phyloP scores from a whole-genome alignment of 371 early-diverging fungal genomes.

The Mortierella sp. region DNA sequence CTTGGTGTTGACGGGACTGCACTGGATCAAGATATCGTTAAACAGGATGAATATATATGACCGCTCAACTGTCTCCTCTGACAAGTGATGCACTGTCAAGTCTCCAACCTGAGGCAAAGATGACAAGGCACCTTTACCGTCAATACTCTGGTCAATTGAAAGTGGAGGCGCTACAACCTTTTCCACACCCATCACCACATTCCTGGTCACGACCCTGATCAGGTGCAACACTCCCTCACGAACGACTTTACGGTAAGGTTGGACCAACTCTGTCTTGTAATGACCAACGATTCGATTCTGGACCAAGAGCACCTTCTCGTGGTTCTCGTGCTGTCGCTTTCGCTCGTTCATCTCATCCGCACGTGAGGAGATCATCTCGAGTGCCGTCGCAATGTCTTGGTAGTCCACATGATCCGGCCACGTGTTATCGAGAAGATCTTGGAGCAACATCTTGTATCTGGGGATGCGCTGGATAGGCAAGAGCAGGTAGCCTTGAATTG shows the following conservation, averaged over 20 bases:
- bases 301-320: slow-evolving; percentile 60
- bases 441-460: slow-evolving; percentile 81
- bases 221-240: slow-evolving; percentile 60
- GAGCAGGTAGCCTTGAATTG: slow-evolving; percentile 80
- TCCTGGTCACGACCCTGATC: slow-evolving; percentile 43
- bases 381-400: slow-evolving; percentile 63
- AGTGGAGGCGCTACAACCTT: neutral
- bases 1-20: slow-evolving; percentile 36
- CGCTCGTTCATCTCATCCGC: slow-evolving; percentile 83
- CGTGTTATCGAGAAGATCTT: slow-evolving; percentile 74
- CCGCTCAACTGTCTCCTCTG: slow-evolving; percentile 47
- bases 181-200: slow-evolving; percentile 36
- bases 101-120: slow-evolving; percentile 19
- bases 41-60: slow-evolving; percentile 63
- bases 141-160: neutral
- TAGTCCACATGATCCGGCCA: slow-evolving; percentile 73
- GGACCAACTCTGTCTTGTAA: slow-evolving; percentile 60
- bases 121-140: neutral
- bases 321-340: slow-evolving; percentile 67
- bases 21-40: slow-evolving; percentile 68
- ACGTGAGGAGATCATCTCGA: slow-evolving; percentile 66
- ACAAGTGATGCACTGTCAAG: slow-evolving; percentile 37
- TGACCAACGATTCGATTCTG: slow-evolving; percentile 62
- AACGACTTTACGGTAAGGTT: slow-evolving; percentile 64
- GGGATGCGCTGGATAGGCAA: slow-evolving; percentile 88